Conservation (phyloP, 148 eudicot genomes). For the Persicaria tinctoria region DNA sequence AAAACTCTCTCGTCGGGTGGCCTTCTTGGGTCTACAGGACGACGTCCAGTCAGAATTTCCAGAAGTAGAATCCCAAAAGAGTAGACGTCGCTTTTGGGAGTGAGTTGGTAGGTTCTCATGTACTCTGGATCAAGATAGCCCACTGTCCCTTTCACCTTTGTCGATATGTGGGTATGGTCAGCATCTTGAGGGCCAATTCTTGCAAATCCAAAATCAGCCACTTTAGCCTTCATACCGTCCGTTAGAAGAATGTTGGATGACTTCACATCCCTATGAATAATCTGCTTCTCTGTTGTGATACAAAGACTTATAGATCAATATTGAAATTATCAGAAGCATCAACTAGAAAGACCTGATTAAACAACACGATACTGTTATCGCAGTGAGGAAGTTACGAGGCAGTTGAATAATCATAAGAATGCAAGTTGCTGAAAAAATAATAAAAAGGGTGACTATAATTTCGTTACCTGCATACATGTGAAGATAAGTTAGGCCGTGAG, state of each 20-base stretch:
- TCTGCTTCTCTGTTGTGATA: conserved; percentile 65
- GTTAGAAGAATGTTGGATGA: conserved; percentile 87
- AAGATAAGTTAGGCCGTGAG: conserved; percentile 86
- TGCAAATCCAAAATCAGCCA: conserved; percentile 97
- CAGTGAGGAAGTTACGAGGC: background rate
- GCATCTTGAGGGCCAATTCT: conserved; percentile 56
- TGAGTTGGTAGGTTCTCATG: conserved; percentile 89
- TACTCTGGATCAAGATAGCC: conserved; percentile 97
- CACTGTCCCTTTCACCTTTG: conserved; percentile 91
- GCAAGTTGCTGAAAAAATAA: background rate
- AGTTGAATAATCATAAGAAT: background rate
- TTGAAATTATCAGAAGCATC: no score
- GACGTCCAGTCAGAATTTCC: conserved; percentile 81
- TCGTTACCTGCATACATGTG: conserved; percentile 73
- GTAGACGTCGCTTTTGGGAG: conserved; percentile 84
- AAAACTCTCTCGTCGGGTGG: conserved; percentile 63
- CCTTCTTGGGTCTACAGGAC: conserved; percentile 76
- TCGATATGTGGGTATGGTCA: conserved; percentile 68
- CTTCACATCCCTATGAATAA: conserved; percentile 91
- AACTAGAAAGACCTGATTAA: background rate
- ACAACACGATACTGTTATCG: background rate
- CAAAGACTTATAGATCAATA: background rate
- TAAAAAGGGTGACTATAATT: background rate
- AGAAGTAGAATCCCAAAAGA: conserved; percentile 72
- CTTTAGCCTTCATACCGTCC: conserved; percentile 74